Evolutionary conservation across 2,329 filamentous ascomycete genomes (phyloP).

Genomic region (Aspergillus uvarum): DNA sequence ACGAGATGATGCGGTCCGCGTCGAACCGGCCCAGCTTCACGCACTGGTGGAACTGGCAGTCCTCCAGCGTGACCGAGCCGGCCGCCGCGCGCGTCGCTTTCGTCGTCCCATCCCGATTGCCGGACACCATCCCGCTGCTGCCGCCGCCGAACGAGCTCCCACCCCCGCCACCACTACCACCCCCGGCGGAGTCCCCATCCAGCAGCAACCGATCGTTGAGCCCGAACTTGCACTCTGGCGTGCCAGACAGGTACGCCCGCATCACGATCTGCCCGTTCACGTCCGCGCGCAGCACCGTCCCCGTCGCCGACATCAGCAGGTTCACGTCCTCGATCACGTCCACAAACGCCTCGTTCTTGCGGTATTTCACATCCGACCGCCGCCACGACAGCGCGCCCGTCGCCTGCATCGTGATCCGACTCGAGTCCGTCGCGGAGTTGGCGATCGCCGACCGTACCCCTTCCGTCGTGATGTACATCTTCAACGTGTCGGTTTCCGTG

Average conservation of each 20-base stretch:
- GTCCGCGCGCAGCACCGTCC: constrained; percentile 89
- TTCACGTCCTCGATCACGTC: constrained; percentile 99
- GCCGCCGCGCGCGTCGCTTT: constrained; percentile 95
- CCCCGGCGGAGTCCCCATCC: constrained; percentile 69
- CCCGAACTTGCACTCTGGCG: constrained; percentile 97
- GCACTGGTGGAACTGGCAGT: constrained; percentile 98
- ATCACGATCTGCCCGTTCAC: constrained; percentile 98
- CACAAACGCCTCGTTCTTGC: constrained; percentile 99
- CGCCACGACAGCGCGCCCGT: constrained; percentile 96
- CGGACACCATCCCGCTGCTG: constrained; percentile 66
- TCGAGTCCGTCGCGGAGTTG: constrained; percentile 77
- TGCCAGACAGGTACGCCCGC: constrained; percentile 95
- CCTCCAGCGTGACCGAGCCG: constrained; percentile 91
- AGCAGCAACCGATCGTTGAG: constrained; percentile 92
- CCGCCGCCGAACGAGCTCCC: constrained; percentile 50
- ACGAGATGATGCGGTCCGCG: constrained; percentile 92
- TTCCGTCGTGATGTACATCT: constrained; percentile 99
- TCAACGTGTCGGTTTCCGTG: constrained; percentile 96
- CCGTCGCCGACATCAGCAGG: constrained; percentile 96
- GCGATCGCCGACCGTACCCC: constrained; percentile 81
- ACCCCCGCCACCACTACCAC: constrained; percentile 35
- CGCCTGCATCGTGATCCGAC: constrained; percentile 98
- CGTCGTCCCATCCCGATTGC: constrained; percentile 53
- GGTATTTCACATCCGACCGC: constrained; percentile 95
- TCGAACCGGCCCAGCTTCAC: constrained; percentile 98